Conservation (phyloP, 345 rosid species). For the Pugionium cornutum region DNA sequence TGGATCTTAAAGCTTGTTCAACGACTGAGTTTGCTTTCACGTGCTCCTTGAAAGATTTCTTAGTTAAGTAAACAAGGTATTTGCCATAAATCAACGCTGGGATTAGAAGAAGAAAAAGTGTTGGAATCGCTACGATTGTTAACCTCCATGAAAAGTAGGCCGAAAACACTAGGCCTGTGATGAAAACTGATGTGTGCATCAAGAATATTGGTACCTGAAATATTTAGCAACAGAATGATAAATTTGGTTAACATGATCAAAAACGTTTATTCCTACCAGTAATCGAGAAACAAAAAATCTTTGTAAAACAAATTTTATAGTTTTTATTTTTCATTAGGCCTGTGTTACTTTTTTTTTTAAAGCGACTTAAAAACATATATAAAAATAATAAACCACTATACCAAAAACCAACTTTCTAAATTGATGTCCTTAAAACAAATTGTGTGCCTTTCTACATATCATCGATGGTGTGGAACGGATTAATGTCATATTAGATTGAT, state of each 20-base stretch:
- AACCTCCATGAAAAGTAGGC: slow-evolving; percentile 85
- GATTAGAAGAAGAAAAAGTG: slow-evolving; percentile 61
- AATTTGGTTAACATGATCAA: background rate
- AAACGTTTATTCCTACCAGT: too few species aligned
- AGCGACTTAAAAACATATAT: too few species aligned
- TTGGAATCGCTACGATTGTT: slow-evolving; percentile 64
- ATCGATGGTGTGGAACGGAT: too few species aligned
- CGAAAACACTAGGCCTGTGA: slow-evolving; percentile 74
- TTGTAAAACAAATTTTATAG: too few species aligned
- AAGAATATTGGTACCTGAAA: slow-evolving; percentile 74
- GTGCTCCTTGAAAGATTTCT: slow-evolving; percentile 55
- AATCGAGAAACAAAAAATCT: too few species aligned
- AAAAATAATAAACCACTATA: too few species aligned
- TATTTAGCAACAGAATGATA: background rate
- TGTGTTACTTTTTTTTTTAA: too few species aligned
- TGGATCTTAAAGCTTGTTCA: slow-evolving; percentile 80
- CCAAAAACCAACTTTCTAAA: too few species aligned
- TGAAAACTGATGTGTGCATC: slow-evolving; percentile 74
- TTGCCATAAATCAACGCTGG: slow-evolving; percentile 84
- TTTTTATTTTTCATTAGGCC: too few species aligned
- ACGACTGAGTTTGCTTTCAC: slow-evolving; percentile 60
- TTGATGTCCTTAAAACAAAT: too few species aligned
- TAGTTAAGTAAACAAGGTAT: slow-evolving; percentile 63
- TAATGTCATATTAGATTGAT: too few species aligned
- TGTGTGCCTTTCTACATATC: too few species aligned